A percentile compares a stretch with the other conserved stretches of the same genome.
phyloP scores from a whole-genome alignment of 768 basidiomycete genomes.

The Boletus insuetus region DNA sequence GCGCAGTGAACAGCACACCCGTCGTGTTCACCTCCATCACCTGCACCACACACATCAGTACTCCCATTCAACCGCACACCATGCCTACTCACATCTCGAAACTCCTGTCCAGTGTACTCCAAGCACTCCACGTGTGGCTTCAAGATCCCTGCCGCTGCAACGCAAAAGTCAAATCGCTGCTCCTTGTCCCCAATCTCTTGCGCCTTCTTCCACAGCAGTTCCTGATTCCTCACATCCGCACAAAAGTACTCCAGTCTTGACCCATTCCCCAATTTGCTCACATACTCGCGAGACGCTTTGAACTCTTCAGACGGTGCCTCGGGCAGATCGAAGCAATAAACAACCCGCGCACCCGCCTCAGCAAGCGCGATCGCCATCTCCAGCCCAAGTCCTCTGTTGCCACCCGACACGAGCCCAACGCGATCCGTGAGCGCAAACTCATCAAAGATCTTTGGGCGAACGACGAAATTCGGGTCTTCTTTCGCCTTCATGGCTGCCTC shows the following conservation, averaged over 20 bases:
- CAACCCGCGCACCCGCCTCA: slow-evolving; percentile 67
- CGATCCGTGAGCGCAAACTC: slow-evolving; percentile 58
- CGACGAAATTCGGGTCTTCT: slow-evolving; percentile 30
- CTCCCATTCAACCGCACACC: too few species aligned
- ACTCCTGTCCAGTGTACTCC: slow-evolving; percentile 62
- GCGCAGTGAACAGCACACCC: slow-evolving; percentile 59
- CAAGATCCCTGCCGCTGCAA: slow-evolving; percentile 77
- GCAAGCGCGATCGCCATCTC: slow-evolving; percentile 76
- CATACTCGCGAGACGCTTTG: slow-evolving; percentile 50
- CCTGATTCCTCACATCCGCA: slow-evolving; percentile 66
- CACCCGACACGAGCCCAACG: slow-evolving; percentile 63
- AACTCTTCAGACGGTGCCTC: slow-evolving; percentile 56
- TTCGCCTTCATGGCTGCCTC: slow-evolving; percentile 51
- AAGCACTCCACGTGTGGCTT: slow-evolving; percentile 58
- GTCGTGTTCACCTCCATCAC: slow-evolving; percentile 66
- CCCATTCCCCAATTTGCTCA: slow-evolving; percentile 41
- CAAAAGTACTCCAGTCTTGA: slow-evolving; percentile 58
- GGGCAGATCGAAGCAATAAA: slow-evolving; percentile 71
- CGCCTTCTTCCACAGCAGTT: slow-evolving; percentile 52
- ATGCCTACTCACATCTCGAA: slow-evolving; percentile 48
- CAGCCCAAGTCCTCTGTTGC: slow-evolving; percentile 71
- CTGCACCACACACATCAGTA: slow-evolving; percentile 31
- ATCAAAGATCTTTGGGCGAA: slow-evolving; percentile 52
- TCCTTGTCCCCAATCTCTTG: slow-evolving; percentile 64
- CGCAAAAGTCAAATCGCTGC: slow-evolving; percentile 68